Evolutionary conservation across 163 green algal species (phyloP).

Genomic region (Scenedesmus sp.): DNA sequence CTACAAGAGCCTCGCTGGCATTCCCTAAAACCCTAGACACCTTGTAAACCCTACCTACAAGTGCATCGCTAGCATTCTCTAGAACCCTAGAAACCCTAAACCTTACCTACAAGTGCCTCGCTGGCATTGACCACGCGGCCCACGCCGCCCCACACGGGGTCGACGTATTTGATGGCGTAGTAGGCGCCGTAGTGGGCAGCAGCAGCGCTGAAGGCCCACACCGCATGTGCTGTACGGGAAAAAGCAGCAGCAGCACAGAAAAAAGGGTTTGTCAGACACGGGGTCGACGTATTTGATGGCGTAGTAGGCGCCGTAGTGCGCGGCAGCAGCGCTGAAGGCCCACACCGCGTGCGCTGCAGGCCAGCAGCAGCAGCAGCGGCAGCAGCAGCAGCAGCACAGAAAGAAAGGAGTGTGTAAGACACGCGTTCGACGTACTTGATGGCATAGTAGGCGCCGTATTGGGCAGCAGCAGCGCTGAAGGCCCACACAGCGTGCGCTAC

Average conservation of each 20-base stretch:
- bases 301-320: slow-evolving; percentile 1
- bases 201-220: slow-evolving; percentile 31
- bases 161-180: slow-evolving; percentile 43
- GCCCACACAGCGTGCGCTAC: slow-evolving; percentile 37
- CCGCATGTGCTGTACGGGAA: slow-evolving; percentile 8
- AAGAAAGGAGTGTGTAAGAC: no score
- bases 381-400: background rate
- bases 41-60: no score
- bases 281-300: slow-evolving; percentile 37
- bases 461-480: background rate
- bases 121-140: slow-evolving; percentile 7
- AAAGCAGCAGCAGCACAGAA: background rate
- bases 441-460: slow-evolving; percentile 29
- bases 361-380: background rate
- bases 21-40: no score
- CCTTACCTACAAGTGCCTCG: background rate
- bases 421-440: slow-evolving; percentile 30
- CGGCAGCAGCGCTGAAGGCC: background rate
- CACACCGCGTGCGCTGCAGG: slow-evolving; percentile 31
- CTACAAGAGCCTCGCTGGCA: no score
- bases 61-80: no score
- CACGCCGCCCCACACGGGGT: slow-evolving; percentile 38
- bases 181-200: background rate
- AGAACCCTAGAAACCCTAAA: no score
- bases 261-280: background rate